Evolutionary conservation across 1,139 yeast genomes (phyloP), one percentile per base, ranked within the genome.

Genomic region (Nakaseomyces uthaithaninus): DNA sequence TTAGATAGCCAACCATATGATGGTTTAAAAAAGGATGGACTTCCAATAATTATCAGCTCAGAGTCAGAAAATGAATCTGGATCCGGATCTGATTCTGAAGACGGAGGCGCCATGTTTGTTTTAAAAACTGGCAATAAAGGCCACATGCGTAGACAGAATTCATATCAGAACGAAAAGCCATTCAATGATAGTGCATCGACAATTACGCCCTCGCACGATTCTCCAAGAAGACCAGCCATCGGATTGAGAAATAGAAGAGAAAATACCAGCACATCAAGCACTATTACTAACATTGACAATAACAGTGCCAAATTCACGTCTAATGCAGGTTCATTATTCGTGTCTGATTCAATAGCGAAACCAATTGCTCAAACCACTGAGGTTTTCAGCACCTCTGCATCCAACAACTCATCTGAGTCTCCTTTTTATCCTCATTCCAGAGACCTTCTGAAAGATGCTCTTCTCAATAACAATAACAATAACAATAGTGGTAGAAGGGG

Each of bases 121-220:
- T 31, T 31, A 12, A 27, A 27, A 20, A 39, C 39, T 15, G 37
- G 41, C 18, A 40, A 40, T 18, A 38, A 16, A 9, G 41, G 45
- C 23, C 49, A 42, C 17, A 41, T 40, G 31, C 45, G 53, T 17
- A 46, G 53, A 18, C 43, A 43, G 15, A 39, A 40, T 3, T 42
- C 47, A 14, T 25, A 42, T 8, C 45, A 43, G 12, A 41, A 18
- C 27, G 35, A 26, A 14, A 26, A 5, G 25, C 30, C 36, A 12
- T 12, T 27, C 14, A 38, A 39, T 15, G 34, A 36, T n/a, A 41
- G 42, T 23, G 31, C 39, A 7, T 20, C 44, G 2, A 41, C 44
- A 2, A 38, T 41, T 11, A 33, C 27, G 4, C 33, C 31, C 4
- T 8, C 10, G 6, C 19, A 12, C 3, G 25, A 20, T 11, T 19